A percentile compares a stretch with the other conserved stretches of the same genome.
phyloP scores from a whole-genome alignment of 768 basidiomycete species.

The Boletus vinaceobasis region DNA sequence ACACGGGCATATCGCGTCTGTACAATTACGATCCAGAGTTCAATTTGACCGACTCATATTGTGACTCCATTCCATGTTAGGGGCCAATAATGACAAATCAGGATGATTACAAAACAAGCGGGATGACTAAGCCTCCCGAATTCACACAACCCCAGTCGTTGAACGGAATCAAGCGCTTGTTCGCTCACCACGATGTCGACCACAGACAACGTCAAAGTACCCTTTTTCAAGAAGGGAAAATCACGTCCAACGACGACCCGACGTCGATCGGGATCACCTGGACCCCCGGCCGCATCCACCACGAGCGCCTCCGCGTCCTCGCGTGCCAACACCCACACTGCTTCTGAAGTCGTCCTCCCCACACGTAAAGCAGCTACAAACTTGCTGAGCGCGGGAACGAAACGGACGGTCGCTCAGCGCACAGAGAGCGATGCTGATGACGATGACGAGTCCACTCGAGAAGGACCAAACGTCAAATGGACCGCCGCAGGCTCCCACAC shows the following conservation, averaged over 20 bases:
- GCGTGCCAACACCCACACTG: conserved; percentile 3
- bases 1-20: no score
- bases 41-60: background rate
- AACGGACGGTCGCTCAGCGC: conserved; percentile 52
- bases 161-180: background rate
- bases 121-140: conserved; percentile 19
- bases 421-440: conserved; percentile 43
- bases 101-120: conserved; percentile 2
- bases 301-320: conserved; percentile 26
- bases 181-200: conserved; percentile 29
- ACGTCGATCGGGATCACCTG: conserved; percentile 62
- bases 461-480: conserved; percentile 71
- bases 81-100: conserved; percentile 11
- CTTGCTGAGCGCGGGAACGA: conserved; percentile 76
- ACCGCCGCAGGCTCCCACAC: conserved; percentile 72
- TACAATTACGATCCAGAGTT: background rate
- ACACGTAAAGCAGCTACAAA: conserved; percentile 63
- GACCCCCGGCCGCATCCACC: conserved; percentile 36
- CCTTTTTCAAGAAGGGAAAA: conserved; percentile 88
- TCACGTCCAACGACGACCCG: conserved; percentile 73
- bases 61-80: background rate
- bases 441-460: conserved; percentile 41
- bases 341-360: conserved; percentile 74
- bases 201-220: conserved; percentile 49
- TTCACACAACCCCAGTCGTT: background rate